Evolutionary conservation across 148 eudicot genomes (phyloP), one percentile per base, ranked within the genome.

Genomic region (Spergularia bocconei): DNA sequence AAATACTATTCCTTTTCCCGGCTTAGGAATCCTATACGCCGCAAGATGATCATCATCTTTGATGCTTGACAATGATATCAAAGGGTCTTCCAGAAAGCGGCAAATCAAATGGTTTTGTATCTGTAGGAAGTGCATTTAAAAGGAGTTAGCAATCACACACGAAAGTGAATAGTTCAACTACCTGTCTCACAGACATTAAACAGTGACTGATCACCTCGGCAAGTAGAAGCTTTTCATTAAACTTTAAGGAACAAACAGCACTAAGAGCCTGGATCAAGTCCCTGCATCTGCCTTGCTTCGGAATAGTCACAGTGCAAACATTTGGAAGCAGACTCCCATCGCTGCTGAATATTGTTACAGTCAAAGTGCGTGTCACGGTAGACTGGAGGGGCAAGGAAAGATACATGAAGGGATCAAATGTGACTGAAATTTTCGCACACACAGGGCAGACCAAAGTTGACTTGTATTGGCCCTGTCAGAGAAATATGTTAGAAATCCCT

Each of bases 371-470:
- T 52, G 93, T 84, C 33, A 81, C 82, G 64, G 97, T 85, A 29
- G 97, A 83, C 80, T 90, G 99, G 73, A 95, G 97, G 20, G 99
- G 99, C 84, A 95, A 81, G 50, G 99, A 95, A 58, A 95, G 96
- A 76, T 95, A 92, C 99, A 95, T 95, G 87, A 95, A 95, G 41
- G 99, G 99, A 79, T 95, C 99, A 80, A 95, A 95, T 47, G 99
- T 95, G 73, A 95, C 92, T 2, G 99, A 95, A 78, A 92, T 76
- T 86, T 88, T 92, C 36, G 82, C 77, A 29, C 99, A 95, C 69
- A 81, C 87, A 73, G 99, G 97, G 75, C 99, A 95, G 38, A 92
- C 90, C 68, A 95, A 86, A 74, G 97, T 92, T 41, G 99, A 95
- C 86, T 90, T 92, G 86, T 89, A 95, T 79, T 95, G 99, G 60